Evolutionary conservation across 352 stramenopile genomes (phyloP), one percentile per base, ranked within the genome.

Genomic region (Phytophthora colocasiae): DNA sequence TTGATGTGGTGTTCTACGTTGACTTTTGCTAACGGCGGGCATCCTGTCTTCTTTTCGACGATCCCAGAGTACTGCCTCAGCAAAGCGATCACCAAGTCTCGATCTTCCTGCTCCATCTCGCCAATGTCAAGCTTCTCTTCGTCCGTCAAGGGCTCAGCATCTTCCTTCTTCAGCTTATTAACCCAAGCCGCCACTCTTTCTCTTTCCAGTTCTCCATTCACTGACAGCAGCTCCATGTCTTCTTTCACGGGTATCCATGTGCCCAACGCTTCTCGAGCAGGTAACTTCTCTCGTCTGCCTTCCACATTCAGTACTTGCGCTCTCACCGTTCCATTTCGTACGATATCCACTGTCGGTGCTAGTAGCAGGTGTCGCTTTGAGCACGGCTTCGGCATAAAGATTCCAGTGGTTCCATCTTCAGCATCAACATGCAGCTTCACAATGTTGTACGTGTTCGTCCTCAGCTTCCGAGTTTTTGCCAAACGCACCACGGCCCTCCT

Each of bases 1-100:
- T 64, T 43, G 46, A 77, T 77, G 55, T 68, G 43, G 26, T 68
- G 67, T 9, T 55, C 39, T 6, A 58, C 51, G 6, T 6, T 19
- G 8, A 50, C 5, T n/a, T 51, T 50, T 4, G 39, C 40, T 29
- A 44, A 14, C 15, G 40, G 52, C 4, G 52, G 19, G 19, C 19
- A 19, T 19, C 19, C 19, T 19, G 19, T 19, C 19, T 19, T 19
- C 19, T 19, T 19, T 19, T 19, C 19, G 19, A 19, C 19, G 19
- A 19, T 19, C 19, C 19, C 19, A 19, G 19, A 19, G 19, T 19
- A 19, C 19, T 19, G 19, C 19, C 19, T 19, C 19, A 19, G 19
- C 19, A 19, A 19, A 19, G 19, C 19, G 19, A 19, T 19, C 19
- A 19, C 19, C 19, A 19, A 19, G 19, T 19, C 19, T 19, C 19